Percentiles rank a stretch among this genome's conserved stretches.
These are phyloP conservation scores for Ilex asprella DNA, from an alignment of 257 asterid species.

Conservation along the genomic window DNA sequence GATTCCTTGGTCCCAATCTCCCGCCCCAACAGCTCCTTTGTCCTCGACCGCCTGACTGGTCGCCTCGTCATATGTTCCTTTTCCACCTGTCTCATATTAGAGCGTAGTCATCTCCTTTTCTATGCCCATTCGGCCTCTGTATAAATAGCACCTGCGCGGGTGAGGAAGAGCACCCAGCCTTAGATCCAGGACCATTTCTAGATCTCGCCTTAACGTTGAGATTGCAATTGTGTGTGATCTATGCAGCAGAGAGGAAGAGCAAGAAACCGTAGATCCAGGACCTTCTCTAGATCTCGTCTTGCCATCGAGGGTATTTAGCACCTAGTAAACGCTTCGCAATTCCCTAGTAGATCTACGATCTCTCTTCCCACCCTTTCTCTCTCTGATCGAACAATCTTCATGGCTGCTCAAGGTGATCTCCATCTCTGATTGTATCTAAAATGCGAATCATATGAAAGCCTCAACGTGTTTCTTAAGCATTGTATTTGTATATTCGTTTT, in stretches of 20 bases:
- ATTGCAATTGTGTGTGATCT: too few species aligned
- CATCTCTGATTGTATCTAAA: not conserved
- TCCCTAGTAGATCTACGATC: not conserved
- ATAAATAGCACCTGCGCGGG: not conserved
- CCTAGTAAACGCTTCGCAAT: not conserved
- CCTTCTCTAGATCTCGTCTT: conserved; percentile 84
- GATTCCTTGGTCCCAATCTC: too few species aligned
- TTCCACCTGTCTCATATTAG: too few species aligned
- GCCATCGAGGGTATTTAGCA: conserved; percentile 71
- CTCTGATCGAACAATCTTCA: not conserved
- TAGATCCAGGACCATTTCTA: too few species aligned
- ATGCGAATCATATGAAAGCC: not conserved
- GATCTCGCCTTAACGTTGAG: too few species aligned
- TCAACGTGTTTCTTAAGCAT: not conserved
- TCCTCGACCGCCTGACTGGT: too few species aligned
- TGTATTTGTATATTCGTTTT: not conserved
- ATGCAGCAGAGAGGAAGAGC: conserved; percentile 82
- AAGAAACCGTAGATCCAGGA: conserved; percentile 70
- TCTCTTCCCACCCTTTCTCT: not conserved
- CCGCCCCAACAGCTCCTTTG: too few species aligned
- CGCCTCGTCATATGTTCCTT: too few species aligned
- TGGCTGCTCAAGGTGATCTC: conserved; percentile 56
- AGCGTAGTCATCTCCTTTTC: not conserved
- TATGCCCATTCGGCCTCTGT: not conserved
- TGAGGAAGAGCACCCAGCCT: conserved; percentile 9